Conservation (phyloP, 2,329 filamentous ascomycete genomes). For the Xylaria digitata region DNA sequence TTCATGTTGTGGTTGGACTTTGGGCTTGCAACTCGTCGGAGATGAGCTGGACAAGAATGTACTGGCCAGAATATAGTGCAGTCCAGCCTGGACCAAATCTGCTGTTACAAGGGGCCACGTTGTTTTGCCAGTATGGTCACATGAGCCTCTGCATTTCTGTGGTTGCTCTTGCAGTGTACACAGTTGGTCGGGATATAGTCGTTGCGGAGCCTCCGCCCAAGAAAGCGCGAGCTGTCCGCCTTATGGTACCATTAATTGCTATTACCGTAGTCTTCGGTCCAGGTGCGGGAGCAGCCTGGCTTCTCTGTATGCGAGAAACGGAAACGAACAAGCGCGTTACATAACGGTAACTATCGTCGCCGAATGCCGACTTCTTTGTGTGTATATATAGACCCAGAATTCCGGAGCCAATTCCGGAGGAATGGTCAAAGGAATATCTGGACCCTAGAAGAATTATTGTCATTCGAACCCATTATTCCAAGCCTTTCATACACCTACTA, state of each 20-base stretch:
- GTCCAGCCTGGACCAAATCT: conserved; percentile 13
- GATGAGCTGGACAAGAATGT: conserved; percentile 14
- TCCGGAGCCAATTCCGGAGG: too few relatives aligned
- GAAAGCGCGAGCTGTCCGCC: not conserved
- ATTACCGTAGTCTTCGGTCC: too few relatives aligned
- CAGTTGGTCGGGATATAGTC: not conserved
- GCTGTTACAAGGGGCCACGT: conserved; percentile 1
- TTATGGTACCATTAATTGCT: not conserved
- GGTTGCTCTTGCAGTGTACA: not conserved
- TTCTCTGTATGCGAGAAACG: too few relatives aligned
- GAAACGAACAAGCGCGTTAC: too few relatives aligned
- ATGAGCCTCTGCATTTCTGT: conserved; percentile 3
- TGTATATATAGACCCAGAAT: too few relatives aligned
- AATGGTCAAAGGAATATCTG: too few relatives aligned
- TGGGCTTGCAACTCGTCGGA: not conserved
- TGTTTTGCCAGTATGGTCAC: conserved; percentile 21
- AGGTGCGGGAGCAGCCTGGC: too few relatives aligned
- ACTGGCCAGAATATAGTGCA: conserved; percentile 13
- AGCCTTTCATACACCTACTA: too few relatives aligned
- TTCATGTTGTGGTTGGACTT: conserved; percentile 5
- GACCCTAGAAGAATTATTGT: too few relatives aligned
- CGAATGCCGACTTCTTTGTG: too few relatives aligned
- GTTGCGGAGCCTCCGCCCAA: not conserved
- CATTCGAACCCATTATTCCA: too few relatives aligned
- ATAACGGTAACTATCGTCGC: too few relatives aligned